Evolutionary conservation across 2,329 filamentous ascomycete genomes (phyloP).

Genomic region (Aspergillus arachidicola): DNA sequence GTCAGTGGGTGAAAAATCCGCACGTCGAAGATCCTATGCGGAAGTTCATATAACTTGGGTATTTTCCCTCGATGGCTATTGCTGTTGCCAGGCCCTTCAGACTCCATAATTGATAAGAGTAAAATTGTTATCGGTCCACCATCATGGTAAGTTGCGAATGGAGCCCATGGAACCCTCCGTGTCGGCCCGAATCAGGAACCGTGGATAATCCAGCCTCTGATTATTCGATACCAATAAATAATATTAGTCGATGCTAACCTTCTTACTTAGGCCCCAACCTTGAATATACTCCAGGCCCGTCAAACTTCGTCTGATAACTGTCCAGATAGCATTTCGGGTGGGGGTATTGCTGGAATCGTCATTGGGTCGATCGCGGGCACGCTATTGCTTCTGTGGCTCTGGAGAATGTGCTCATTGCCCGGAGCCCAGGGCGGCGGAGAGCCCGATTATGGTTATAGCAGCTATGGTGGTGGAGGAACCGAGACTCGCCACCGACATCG

Average conservation of each 20-base stretch:
- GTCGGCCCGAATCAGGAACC: slow-evolving; percentile 7
- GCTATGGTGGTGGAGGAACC: slow-evolving; percentile 18
- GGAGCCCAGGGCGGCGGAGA: slow-evolving; percentile 25
- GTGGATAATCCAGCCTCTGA: not conserved
- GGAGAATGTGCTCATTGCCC: slow-evolving; percentile 29
- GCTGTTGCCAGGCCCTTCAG: not conserved
- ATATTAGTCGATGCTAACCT: not conserved
- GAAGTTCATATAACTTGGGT: not conserved
- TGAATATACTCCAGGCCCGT: slow-evolving; percentile 23
- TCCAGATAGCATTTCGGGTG: slow-evolving; percentile 35
- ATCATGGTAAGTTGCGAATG: not conserved
- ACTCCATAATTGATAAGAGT: not conserved
- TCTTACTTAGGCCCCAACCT: slow-evolving; percentile 23
- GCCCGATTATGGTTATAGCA: slow-evolving; percentile 28
- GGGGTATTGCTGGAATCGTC: slow-evolving; percentile 44
- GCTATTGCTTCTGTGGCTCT: slow-evolving; percentile 41
- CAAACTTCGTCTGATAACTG: slow-evolving; percentile 23
- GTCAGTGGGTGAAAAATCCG: slow-evolving; percentile 13
- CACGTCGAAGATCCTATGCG: not conserved
- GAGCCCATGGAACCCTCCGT: not conserved
- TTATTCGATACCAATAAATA: not conserved
- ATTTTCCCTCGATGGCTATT: not conserved
- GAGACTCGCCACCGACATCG: slow-evolving; percentile 23
- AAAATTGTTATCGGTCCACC: not conserved
- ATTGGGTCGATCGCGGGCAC: slow-evolving; percentile 43